Conservation (phyloP, 2,329 filamentous ascomycete species). For the Botrytis galanthina region DNA sequence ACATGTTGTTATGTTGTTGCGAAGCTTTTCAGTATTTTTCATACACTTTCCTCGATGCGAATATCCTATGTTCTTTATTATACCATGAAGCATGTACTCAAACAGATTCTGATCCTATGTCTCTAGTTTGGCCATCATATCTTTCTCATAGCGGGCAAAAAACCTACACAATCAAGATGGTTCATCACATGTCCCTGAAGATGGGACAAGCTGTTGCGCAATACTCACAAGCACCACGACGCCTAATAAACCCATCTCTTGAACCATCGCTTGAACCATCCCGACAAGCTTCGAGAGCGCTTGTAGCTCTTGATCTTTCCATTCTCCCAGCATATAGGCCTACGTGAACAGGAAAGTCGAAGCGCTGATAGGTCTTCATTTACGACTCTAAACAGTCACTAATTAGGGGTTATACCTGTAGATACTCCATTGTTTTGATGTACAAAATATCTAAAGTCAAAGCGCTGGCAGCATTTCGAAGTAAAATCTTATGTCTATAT, state of each 20-base stretch:
- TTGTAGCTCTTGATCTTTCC: neutral
- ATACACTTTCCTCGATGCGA: neutral
- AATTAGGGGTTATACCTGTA: neutral
- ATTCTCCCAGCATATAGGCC: neutral
- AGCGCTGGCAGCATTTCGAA: neutral
- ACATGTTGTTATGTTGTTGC: neutral
- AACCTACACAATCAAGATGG: neutral
- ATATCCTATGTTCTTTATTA: neutral
- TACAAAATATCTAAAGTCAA: neutral
- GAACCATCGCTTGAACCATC: neutral
- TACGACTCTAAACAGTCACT: neutral
- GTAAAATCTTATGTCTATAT: neutral
- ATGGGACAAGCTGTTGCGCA: neutral
- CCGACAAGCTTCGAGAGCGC: neutral
- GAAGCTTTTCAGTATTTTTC: neutral
- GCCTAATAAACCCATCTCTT: too few species aligned
- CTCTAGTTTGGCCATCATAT: neutral
- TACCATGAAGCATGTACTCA: neutral
- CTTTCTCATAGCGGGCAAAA: neutral
- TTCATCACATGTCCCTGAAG: neutral
- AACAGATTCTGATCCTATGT: neutral
- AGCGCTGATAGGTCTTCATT: neutral
- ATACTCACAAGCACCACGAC: neutral
- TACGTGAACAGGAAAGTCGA: neutral
- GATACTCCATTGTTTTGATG: neutral